Conservation (phyloP, 352 stramenopile species). For the Globisporangium okanoganense region DNA sequence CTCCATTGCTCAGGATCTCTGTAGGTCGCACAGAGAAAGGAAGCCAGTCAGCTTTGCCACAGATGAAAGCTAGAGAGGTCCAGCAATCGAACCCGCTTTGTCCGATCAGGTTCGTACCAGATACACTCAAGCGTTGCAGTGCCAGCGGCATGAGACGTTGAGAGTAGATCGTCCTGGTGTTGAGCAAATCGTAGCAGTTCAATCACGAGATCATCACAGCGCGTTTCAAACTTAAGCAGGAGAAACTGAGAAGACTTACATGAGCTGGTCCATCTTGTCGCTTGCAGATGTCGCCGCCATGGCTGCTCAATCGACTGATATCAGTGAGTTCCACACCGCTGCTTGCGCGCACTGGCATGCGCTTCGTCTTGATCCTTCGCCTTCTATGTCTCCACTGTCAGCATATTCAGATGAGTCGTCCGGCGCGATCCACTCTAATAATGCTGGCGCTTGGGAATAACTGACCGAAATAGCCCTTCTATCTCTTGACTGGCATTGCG, state of each 20-base stretch:
- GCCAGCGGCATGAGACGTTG: slow-evolving; percentile 38
- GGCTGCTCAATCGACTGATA: neutral
- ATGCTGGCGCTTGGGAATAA: neutral
- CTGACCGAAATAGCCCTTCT: slow-evolving; percentile 3
- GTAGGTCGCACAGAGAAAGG: neutral
- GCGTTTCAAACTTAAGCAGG: neutral
- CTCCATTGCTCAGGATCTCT: slow-evolving; percentile 57
- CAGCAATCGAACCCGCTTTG: neutral
- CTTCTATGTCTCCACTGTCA: neutral
- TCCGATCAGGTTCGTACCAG: slow-evolving; percentile 20
- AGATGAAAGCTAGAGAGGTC: neutral
- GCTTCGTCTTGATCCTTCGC: neutral
- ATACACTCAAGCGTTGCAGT: slow-evolving; percentile 44
- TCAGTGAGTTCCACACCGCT: neutral
- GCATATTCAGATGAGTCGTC: neutral
- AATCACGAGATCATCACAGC: neutral
- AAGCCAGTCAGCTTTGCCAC: neutral
- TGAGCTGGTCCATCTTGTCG: slow-evolving; percentile 50
- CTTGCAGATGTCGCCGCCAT: slow-evolving; percentile 40
- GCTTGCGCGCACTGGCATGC: too few relatives aligned
- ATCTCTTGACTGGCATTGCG: neutral
- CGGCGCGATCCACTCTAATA: neutral
- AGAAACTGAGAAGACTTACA: slow-evolving; percentile 26
- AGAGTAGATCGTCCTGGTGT: slow-evolving; percentile 37
- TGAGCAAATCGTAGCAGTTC: neutral